phyloP scores from a whole-genome alignment of 2,329 filamentous ascomycete genomes.

The Sphaerulina populicola region DNA sequence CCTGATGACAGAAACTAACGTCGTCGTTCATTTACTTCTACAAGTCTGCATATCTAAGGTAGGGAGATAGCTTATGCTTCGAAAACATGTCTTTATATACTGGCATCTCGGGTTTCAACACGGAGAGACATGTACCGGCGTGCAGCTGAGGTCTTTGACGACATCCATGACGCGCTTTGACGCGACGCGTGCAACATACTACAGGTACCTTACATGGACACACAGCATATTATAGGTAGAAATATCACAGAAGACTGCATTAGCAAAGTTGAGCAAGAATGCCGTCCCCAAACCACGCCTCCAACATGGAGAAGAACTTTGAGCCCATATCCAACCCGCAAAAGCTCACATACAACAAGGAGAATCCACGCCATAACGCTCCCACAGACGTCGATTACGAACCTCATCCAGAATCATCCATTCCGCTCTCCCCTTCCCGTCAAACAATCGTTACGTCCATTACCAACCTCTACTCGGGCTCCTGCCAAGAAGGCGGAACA shows the following conservation, averaged over 20 bases:
- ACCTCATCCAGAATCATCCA: constrained; percentile 34
- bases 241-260: background rate
- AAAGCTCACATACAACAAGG: constrained; percentile 27
- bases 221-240: background rate
- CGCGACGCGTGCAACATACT: background rate
- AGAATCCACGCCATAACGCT: constrained; percentile 20
- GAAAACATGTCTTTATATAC: no score
- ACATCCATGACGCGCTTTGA: constrained; percentile 1
- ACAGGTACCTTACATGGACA: background rate
- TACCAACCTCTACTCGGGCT: constrained; percentile 40
- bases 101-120: no score
- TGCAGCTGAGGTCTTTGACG: background rate
- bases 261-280: background rate
- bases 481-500: constrained; percentile 1
- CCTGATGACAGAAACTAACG: no score
- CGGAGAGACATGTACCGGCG: no score
- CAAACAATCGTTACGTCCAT: constrained; percentile 40
- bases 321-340: constrained; percentile 21
- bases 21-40: no score
- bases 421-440: constrained; percentile 31
- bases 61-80: no score
- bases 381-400: constrained; percentile 37
- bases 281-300: constrained; percentile 3
- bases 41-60: no score
- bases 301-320: background rate